Base-by-base conservation (phyloP, 106 monocot species). In the Apostasia ramifera region DNA sequence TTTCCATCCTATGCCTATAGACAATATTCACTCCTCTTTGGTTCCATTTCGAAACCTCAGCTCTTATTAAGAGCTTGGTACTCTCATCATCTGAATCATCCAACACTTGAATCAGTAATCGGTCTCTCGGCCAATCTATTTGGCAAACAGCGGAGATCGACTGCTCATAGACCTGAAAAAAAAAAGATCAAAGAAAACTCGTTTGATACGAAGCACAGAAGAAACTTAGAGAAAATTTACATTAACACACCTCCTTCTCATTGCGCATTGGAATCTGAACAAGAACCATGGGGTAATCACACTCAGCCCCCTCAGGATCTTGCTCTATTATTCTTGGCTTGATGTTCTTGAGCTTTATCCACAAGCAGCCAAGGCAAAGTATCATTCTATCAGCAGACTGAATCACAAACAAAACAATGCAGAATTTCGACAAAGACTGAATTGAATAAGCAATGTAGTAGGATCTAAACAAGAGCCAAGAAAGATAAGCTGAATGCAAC, bases 251-350 rank as follows among this genome's bases (percentile, higher is more conserved):
- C 86, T 93, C 91, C 64, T 70, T 83, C 74, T 88, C 86, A 55
- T 88, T 93, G 78, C 88, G 86, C 92, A 88, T 92, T 44, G 92
- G 92, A 8, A 92, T 92, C 57, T 92, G 92, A 14, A 92, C 77
- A 6, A 93, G 74, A 7, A 93, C 85, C 85, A 86, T 88, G 40
- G 92, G 92, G 66, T 72, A 88, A 70, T 71, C 62, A n/a, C 26
- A 53, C 15, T n/a, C 68, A 57, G 78, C 88, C 10, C 67, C 42
- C 41, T 81, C 86, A 6, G 68, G 73, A 46, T 86, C 83, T 40
- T 71, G 71, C 40, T 59, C 13, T 55, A 80, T 76, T 1, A 73
- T 66, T 11, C 73, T 44, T 0, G 92, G 86, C 38, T 81, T 88
- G 63, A 93, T 79, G 50, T 66, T 45, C 59, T 62, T 79, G 55